These are phyloP conservation scores for Neonectria sp. DNA, from an alignment of 2,329 filamentous ascomycete species.

Conservation along the genomic window DNA sequence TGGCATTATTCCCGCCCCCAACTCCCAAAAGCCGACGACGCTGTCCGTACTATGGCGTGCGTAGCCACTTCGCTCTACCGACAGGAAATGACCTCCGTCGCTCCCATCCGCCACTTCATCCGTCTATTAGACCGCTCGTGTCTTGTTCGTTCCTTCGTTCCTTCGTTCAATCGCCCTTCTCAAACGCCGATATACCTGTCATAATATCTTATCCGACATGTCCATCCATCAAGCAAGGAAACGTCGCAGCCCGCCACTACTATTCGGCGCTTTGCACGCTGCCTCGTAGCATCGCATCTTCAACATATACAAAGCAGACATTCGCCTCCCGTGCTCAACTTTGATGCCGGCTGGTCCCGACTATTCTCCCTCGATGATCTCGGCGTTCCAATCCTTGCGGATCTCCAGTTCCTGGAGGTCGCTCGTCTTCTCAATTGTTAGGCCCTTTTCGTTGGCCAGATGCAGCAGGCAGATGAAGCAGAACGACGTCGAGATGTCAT, in stretches of 20 bases:
- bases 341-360: background rate
- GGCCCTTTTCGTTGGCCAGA: slow-evolving; percentile 92
- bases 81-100: background rate
- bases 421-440: slow-evolving; percentile 78
- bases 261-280: background rate
- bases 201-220: slow-evolving; percentile 30
- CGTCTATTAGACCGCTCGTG: slow-evolving; percentile 20
- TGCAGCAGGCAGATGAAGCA: slow-evolving; percentile 96
- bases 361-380: slow-evolving; percentile 62
- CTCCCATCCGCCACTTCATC: background rate
- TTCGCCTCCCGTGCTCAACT: slow-evolving; percentile 8
- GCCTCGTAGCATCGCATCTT: background rate
- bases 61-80: background rate
- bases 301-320: slow-evolving; percentile 25
- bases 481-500: slow-evolving; percentile 92
- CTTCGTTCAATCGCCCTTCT: slow-evolving; percentile 28
- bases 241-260: slow-evolving; percentile 6
- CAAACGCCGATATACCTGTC: slow-evolving; percentile 43
- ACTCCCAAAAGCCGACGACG: background rate
- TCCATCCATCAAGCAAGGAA: slow-evolving; percentile 28
- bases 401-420: slow-evolving; percentile 74
- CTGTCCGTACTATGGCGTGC: background rate
- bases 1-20: background rate
- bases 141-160: slow-evolving; percentile 33
- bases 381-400: slow-evolving; percentile 73